Percentiles rank a stretch among this genome's conserved stretches.
These are phyloP conservation scores for Phyllachora maydis DNA, from an alignment of 2,329 filamentous ascomycete genomes.

Conservation along the genomic window DNA sequence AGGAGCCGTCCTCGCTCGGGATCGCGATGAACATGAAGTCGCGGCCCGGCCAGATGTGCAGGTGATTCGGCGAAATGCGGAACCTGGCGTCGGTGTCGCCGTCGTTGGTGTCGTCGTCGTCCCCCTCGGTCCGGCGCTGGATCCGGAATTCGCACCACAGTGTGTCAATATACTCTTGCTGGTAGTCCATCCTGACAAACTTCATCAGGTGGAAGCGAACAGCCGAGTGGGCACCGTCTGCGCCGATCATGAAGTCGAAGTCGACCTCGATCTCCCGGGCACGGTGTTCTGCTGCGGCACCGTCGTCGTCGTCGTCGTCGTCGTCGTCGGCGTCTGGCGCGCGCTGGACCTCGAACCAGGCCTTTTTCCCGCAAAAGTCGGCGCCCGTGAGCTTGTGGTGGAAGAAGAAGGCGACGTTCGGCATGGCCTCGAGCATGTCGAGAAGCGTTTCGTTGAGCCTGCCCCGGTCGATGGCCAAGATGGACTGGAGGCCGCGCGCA, in stretches of 20 bases:
- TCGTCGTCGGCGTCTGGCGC: conserved; percentile 6
- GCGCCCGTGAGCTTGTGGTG: conserved; percentile 84
- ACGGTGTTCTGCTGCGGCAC: conserved; percentile 17
- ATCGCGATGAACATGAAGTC: conserved; percentile 99
- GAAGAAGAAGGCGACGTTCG: conserved; percentile 85
- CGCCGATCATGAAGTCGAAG: conserved; percentile 90
- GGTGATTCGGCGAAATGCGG: conserved; percentile 71
- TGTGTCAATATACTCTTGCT: conserved; percentile 89
- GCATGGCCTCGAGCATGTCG: conserved; percentile 61
- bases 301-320: neutral
- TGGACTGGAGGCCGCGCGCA: conserved; percentile 57
- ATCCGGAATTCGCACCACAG: conserved; percentile 95
- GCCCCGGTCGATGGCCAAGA: conserved; percentile 70
- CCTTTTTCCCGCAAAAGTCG: conserved; percentile 58
- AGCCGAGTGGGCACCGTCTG: conserved; percentile 86
- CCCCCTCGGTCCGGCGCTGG: conserved; percentile 19
- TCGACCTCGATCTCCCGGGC: conserved; percentile 54
- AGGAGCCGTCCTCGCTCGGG: conserved; percentile 66
- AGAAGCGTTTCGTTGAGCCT: conserved; percentile 68
- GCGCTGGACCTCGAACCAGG: conserved; percentile 58
- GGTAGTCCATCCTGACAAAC: conserved; percentile 71
- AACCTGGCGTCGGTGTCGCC: conserved; percentile 28
- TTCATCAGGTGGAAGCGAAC: conserved; percentile 94
- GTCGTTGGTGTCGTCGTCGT: conserved; percentile 5
- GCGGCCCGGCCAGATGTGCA: conserved; percentile 92